Base-by-base conservation (phyloP, 1,284 basidiomycete genomes). In the Xanthoconium separans region DNA sequence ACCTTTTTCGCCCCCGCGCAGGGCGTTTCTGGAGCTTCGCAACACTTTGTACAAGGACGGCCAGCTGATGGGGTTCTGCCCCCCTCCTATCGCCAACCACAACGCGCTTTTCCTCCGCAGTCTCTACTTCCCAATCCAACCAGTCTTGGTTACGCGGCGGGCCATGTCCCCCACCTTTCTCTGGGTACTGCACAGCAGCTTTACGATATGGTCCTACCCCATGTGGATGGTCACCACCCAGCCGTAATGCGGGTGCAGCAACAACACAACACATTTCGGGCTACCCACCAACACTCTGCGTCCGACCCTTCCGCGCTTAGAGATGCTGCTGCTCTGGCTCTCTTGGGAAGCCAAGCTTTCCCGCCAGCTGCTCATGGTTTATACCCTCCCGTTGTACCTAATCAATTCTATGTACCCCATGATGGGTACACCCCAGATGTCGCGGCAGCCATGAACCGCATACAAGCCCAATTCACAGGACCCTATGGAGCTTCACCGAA, bases 161-260 rank as follows among this genome's bases (percentile, higher is more conserved):
- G 77, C 45, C 71, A 86, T 62, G 76, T 82, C 15, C 73, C 83
- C 13, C 81, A 85, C 55, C 75, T 89, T 57, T 83, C 87, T 13
- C 72, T 89, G 50, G 84, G 82, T 55, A 87, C 81, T 64, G 76
- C 82, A 18, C 87, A 89, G 63, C 88, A 89, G 62, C 62, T 89
- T 55, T 90, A 89, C 61, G 87, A 91, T 63, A 86, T 89, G 83
- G 85, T 89, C 79, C 70, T 85, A 47, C 82, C 85, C 11, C 76
- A 78, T 55, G 74, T 76, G 51, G 84, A 87, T 58, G 77, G 78
- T 57, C 80, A 82, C 60, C 80, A 82, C 60, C 80, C 87, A 41
- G 81, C 85, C 22, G 81, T 88, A 55, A 78, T 81, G 53, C 86
- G 88, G 59, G 80, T 87, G 48, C 89, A 91, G 67, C 87, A 89